Conservation (phyloP, 176 grass and related monocot species). For the Avena insularis region DNA sequence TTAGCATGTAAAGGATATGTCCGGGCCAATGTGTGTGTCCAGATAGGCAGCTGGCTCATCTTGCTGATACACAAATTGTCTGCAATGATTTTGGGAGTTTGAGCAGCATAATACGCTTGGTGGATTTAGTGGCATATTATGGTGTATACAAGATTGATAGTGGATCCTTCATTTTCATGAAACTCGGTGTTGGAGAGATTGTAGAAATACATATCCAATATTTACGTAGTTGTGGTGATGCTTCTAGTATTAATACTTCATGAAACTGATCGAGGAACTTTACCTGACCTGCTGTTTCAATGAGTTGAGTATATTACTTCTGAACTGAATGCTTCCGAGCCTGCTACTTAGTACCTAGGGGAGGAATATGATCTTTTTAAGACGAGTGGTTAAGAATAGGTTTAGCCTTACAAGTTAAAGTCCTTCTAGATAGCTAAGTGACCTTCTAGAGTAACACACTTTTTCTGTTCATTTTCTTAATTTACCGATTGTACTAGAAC, state of each 20-base stretch:
- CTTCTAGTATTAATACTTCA: conserved; percentile 9
- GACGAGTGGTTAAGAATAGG: not conserved
- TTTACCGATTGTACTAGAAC: not conserved
- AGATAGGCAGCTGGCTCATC: conserved; percentile 3
- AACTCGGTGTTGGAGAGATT: not conserved
- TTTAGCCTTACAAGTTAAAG: not conserved
- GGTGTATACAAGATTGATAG: not conserved
- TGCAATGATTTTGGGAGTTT: not conserved
- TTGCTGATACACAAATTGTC: not conserved
- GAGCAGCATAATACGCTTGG: not conserved
- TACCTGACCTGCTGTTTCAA: not conserved
- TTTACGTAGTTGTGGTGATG: not conserved
- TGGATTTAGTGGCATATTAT: not conserved
- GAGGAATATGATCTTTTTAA: not conserved
- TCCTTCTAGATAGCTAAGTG: not conserved
- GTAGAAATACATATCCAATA: not conserved
- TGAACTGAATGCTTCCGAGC: not conserved
- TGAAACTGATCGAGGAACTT: not conserved
- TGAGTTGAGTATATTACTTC: not conserved
- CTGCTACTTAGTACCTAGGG: not conserved
- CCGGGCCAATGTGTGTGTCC: not conserved
- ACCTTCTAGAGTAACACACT: not conserved
- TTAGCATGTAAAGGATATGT: not conserved
- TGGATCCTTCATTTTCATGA: not conserved
- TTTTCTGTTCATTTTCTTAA: not conserved